Evolutionary conservation across 352 stramenopile genomes (phyloP).

Genomic region (Pythium chondricola): DNA sequence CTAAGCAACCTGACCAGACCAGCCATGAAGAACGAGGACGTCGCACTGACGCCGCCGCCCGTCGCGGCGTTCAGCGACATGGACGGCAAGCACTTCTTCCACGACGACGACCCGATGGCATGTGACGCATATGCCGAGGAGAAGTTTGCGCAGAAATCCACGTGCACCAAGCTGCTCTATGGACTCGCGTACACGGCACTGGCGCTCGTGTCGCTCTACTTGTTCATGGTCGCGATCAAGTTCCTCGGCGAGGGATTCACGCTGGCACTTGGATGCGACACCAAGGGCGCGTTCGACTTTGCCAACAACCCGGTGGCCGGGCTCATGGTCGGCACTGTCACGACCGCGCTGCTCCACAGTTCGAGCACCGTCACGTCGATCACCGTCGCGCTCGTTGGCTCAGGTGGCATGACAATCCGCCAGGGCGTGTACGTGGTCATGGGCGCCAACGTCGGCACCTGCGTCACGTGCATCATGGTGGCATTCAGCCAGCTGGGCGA

Average conservation of each 20-base stretch:
- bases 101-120: not conserved
- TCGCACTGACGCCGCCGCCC: too few relatives aligned
- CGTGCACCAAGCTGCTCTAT: not conserved
- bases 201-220: slow-evolving; percentile 29
- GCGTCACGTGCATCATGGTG: slow-evolving; percentile 73
- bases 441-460: slow-evolving; percentile 70
- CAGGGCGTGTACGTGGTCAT: slow-evolving; percentile 78
- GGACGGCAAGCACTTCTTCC: not conserved
- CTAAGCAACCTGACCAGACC: too few relatives aligned
- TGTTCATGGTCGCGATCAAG: slow-evolving; percentile 35
- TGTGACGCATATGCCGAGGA: not conserved
- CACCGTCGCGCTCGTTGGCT: slow-evolving; percentile 33
- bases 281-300: slow-evolving; percentile 24
- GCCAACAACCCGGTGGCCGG: slow-evolving; percentile 31
- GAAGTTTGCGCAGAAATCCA: not conserved
- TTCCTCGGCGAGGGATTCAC: slow-evolving; percentile 30
- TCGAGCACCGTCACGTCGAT: slow-evolving; percentile 43
- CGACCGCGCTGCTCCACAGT: slow-evolving; percentile 34
- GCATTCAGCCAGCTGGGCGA: slow-evolving; percentile 65
- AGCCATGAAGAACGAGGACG: too few relatives aligned
- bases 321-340: slow-evolving; percentile 34
- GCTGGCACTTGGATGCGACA: slow-evolving; percentile 27
- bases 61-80: too few relatives aligned
- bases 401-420: slow-evolving; percentile 35
- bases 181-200: not conserved